These are phyloP conservation scores for Corymbia maculata DNA, from an alignment of 345 rosid species.

Conservation along the genomic window DNA sequence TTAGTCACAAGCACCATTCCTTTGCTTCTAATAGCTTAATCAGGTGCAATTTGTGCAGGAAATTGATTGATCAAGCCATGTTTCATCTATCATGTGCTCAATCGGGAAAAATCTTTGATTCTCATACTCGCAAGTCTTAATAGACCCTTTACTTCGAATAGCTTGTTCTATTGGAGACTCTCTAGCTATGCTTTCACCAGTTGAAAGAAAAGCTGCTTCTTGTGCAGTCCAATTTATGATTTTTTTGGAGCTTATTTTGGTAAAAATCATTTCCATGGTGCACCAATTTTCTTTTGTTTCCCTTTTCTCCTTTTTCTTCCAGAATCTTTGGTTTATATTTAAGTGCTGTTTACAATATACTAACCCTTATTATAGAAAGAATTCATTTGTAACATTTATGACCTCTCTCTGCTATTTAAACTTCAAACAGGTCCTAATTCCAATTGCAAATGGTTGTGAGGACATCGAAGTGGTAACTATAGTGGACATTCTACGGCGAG, in stretches of 20 bases:
- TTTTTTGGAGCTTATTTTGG: not conserved
- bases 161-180: not conserved
- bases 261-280: not conserved
- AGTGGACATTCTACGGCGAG: slow-evolving; percentile 67
- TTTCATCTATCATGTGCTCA: not conserved
- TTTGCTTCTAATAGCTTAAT: not conserved
- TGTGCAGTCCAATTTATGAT: not conserved
- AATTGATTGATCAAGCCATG: not conserved
- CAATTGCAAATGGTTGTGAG: slow-evolving; percentile 84
- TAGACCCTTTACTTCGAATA: not conserved
- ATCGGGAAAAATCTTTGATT: not conserved
- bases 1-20: not conserved
- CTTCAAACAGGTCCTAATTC: slow-evolving; percentile 61
- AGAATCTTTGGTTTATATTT: not conserved
- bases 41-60: not conserved
- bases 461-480: slow-evolving; percentile 66
- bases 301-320: not conserved
- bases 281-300: not conserved
- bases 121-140: not conserved
- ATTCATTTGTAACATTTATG: not conserved
- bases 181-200: not conserved
- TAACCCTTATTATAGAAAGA: not conserved
- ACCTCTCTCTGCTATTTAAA: slow-evolving; percentile 1
- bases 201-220: not conserved
- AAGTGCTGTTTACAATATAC: not conserved